Percentiles rank a stretch among this genome's conserved stretches.
Evolutionary conservation across 2,329 filamentous ascomycete genomes (phyloP).

Genomic region (Stagonosporopsis rhizophila): DNA sequence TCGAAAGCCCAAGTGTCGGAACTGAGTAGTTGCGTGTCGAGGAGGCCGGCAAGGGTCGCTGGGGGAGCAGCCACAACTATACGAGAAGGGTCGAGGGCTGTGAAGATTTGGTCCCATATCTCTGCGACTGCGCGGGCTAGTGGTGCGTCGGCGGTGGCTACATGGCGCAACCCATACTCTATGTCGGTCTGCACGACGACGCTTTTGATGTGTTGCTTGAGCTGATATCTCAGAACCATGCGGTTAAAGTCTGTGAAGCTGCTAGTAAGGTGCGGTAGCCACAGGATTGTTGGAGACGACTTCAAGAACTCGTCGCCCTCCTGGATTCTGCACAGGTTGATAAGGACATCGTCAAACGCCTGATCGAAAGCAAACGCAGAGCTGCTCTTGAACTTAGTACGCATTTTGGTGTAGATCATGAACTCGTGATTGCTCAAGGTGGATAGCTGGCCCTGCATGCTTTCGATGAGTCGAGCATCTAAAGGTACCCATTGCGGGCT

Average conservation of each 20-base stretch:
- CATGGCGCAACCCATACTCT: conserved; percentile 45
- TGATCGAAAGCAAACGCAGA: conserved; percentile 37
- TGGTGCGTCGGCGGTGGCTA: conserved; percentile 37
- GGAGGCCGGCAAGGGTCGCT: conserved; percentile 65
- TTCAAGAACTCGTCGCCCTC: conserved; percentile 41
- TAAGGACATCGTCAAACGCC: conserved; percentile 41
- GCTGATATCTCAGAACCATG: conserved; percentile 29
- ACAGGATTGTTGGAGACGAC: conserved; percentile 31
- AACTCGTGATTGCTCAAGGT: conserved; percentile 44
- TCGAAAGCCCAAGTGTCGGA: conserved; percentile 70
- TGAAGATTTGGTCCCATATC: conserved; percentile 43
- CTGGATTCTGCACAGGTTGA: conserved; percentile 43
- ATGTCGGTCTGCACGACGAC: conserved; percentile 56
- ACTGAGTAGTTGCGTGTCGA: conserved; percentile 64
- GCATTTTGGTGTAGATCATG: conserved; percentile 41
- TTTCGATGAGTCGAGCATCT: conserved; percentile 43
- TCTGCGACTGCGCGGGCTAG: conserved; percentile 60
- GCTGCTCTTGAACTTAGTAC: conserved; percentile 45
- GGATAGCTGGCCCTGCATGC: conserved; percentile 42
- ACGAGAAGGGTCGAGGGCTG: conserved; percentile 37
- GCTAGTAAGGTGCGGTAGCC: conserved; percentile 43
- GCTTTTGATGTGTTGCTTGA: conserved; percentile 53
- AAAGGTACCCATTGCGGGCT: conserved; percentile 45
- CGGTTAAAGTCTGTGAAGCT: conserved; percentile 28
- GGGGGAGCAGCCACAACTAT: conserved; percentile 62